These are phyloP conservation scores for Coniochaeta sp. DNA, from an alignment of 2,329 filamentous ascomycete species.

Conservation along the genomic window DNA sequence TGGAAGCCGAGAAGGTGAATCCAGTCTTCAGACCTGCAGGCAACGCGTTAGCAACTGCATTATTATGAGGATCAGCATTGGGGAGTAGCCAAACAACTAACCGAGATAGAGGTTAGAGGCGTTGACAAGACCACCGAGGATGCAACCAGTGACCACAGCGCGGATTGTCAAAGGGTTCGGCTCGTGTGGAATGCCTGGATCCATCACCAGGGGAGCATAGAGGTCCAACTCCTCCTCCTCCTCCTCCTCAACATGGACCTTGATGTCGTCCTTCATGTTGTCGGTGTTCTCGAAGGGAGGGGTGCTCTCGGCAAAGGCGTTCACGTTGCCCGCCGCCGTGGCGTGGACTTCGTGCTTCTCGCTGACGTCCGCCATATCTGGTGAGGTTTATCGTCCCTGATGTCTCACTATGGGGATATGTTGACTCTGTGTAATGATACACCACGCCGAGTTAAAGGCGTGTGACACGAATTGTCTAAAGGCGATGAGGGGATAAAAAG, in stretches of 20 bases:
- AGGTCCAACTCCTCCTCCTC: conserved; percentile 29
- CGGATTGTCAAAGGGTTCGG: conserved; percentile 41
- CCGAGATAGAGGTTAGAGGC: conserved; percentile 53
- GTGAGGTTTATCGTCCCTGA: conserved; percentile 2
- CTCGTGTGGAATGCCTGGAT: conserved; percentile 23
- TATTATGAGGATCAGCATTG: neutral
- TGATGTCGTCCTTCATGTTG: conserved; percentile 14
- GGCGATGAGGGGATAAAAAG: neutral
- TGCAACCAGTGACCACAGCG: conserved; percentile 42
- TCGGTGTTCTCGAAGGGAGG: conserved; percentile 13
- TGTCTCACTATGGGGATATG: conserved; percentile 3
- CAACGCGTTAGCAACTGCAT: conserved; percentile 2
- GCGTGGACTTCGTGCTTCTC: conserved; percentile 14
- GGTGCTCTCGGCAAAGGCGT: conserved; percentile 16
- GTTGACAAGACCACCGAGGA: conserved; percentile 47
- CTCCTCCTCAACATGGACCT: conserved; percentile 19
- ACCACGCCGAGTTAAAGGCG: neutral
- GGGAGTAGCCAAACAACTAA: conserved; percentile 22
- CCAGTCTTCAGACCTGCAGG: conserved; percentile 35
- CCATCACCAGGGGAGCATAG: conserved; percentile 30
- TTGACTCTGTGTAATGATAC: neutral
- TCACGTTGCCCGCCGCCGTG: conserved; percentile 11
- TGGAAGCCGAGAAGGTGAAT: conserved; percentile 35
- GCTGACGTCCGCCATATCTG: conserved; percentile 12
- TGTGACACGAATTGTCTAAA: neutral